Base-by-base conservation (phyloP, 306 rosid genomes). In the Sechiopsis laciniata region DNA sequence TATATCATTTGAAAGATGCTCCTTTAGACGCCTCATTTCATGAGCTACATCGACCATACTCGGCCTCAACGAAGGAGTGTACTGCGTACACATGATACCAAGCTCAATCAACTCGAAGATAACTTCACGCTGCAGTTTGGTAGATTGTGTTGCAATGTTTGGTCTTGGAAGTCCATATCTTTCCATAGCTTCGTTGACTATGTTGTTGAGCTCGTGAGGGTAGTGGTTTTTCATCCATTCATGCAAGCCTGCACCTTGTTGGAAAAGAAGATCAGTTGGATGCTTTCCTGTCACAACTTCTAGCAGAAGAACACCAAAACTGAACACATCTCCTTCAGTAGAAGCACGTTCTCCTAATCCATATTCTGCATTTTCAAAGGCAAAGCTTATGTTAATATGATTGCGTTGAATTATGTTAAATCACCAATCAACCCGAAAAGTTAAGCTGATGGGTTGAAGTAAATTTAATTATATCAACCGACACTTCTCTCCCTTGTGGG, bases 341-440 rank as follows among this genome's bases (percentile, higher is more conserved):
- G 98, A 94, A 60, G 88, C 91, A 7, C 82, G 62, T 70, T 80
- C 85, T 65, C 98, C 98, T 86, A 94, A 74, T 78, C 97, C 98
- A 64, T 90, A 94, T 50, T 94, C 96, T 94, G 81, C 79, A 78
- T 67, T 67, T 46, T 4, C 22, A 17, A 19, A 67, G 17, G 10
- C 4, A 40, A n/a, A 37, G 32, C 10, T 0, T 2, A 35, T 63
- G 24, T 63, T 17, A 35, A 64, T 19, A 17, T n/a, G 10, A 40
- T 32, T 32, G 37, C 0, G 37, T 32, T 32, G 37, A 32, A 32
- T 32, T 32, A 2, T 32, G 37, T 32, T 32, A 32, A 32, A 32
- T 3, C 37, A 32, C 2, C 2, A 32, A 32, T 32, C 0, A 32
- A 32, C 37, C 37, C 2, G 5, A 32, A 32, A 32, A 5, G 3